These are phyloP conservation scores for Phyllosticta citriasiana DNA, from an alignment of 2,329 filamentous ascomycete genomes.

Conservation along the genomic window DNA sequence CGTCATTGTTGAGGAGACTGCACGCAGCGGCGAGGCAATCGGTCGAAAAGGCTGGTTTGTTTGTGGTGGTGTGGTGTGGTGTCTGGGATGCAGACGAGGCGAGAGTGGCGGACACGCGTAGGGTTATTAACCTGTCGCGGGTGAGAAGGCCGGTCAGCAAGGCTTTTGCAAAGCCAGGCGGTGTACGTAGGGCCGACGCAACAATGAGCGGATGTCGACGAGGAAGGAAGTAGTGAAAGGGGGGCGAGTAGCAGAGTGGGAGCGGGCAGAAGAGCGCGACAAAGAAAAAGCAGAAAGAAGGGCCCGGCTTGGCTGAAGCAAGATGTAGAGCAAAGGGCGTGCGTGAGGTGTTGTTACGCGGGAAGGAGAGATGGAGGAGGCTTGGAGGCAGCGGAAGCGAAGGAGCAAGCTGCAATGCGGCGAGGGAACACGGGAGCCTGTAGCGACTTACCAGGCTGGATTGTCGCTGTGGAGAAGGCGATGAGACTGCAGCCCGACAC, in stretches of 20 bases:
- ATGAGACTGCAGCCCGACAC: conserved; percentile 8
- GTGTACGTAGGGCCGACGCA: conserved; percentile 27
- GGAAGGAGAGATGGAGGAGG: background rate
- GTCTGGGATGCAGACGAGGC: background rate
- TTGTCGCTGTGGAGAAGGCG: conserved; percentile 7
- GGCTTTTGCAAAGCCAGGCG: conserved; percentile 31
- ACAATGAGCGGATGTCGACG: conserved; percentile 14
- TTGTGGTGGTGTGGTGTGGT: conserved; percentile 19
- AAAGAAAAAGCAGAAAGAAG: conserved; percentile 5
- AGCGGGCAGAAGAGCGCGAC: conserved; percentile 12
- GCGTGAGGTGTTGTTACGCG: conserved; percentile 9
- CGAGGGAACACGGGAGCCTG: no score
- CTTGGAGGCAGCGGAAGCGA: conserved; percentile 2
- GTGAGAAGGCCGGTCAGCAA: conserved; percentile 27
- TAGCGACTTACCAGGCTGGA: background rate
- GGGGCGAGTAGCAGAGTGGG: conserved; percentile 8
- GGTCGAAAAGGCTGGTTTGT: conserved; percentile 8
- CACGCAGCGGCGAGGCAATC: conserved; percentile 5
- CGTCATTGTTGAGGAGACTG: conserved; percentile 40
- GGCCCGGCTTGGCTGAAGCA: background rate
- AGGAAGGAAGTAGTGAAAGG: conserved; percentile 11
- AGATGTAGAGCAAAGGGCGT: conserved; percentile 2
- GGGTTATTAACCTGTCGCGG: conserved; percentile 27
- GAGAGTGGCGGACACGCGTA: conserved; percentile 12
- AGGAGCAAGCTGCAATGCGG: conserved; percentile 10